These are phyloP conservation scores for Boletus edulis DNA, from an alignment of 768 basidiomycete genomes.

Conservation along the genomic window DNA sequence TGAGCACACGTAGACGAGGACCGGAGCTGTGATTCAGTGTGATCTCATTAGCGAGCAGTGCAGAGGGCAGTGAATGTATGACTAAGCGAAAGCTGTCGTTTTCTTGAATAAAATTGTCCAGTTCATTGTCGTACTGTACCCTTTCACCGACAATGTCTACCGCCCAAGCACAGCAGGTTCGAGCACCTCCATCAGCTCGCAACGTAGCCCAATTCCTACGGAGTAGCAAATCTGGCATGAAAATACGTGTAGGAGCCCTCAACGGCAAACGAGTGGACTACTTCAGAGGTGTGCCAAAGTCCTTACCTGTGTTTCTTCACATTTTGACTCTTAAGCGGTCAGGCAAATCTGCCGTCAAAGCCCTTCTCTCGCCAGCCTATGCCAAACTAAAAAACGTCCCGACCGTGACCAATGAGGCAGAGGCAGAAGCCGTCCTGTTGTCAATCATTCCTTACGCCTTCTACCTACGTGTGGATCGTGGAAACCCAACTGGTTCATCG, in stretches of 20 bases:
- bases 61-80: neutral
- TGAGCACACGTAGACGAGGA: neutral
- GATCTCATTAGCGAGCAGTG: too few relatives aligned
- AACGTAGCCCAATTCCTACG: constrained; percentile 87
- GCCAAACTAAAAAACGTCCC: constrained; percentile 81
- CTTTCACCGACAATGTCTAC: constrained; percentile 32
- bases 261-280: constrained; percentile 96
- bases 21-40: neutral
- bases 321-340: neutral
- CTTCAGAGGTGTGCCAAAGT: constrained; percentile 77
- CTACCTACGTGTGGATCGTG: constrained; percentile 89
- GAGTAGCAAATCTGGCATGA: constrained; percentile 82
- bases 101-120: neutral
- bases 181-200: constrained; percentile 76
- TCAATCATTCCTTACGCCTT: constrained; percentile 81
- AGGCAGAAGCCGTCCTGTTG: constrained; percentile 66
- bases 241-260: constrained; percentile 84
- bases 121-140: neutral
- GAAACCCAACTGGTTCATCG: constrained; percentile 46
- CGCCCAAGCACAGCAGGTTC: constrained; percentile 66
- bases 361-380: constrained; percentile 90
- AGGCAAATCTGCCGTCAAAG: constrained; percentile 95
- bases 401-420: constrained; percentile 68
- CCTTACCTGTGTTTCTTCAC: neutral
- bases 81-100: constrained; percentile 11